These are phyloP conservation scores for Trichophyton simii DNA, from an alignment of 2,329 filamentous ascomycete species.

Conservation along the genomic window DNA sequence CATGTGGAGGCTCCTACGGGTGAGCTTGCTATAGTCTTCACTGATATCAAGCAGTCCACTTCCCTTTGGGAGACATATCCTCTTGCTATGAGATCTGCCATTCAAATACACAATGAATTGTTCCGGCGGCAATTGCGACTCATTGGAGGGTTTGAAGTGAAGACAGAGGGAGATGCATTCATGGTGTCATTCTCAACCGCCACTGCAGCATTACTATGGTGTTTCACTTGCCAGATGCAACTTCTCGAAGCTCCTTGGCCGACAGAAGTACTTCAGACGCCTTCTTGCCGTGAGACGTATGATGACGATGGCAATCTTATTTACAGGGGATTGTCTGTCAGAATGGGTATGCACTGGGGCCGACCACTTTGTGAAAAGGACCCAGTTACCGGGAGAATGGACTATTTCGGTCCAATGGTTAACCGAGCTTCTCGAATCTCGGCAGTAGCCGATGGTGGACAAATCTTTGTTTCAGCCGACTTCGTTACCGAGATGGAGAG, in stretches of 20 bases:
- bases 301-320: slow-evolving; percentile 82
- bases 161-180: slow-evolving; percentile 98
- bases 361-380: slow-evolving; percentile 89
- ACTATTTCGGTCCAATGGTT: slow-evolving; percentile 98
- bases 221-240: slow-evolving; percentile 80
- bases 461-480: slow-evolving; percentile 92
- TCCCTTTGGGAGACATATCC: slow-evolving; percentile 92
- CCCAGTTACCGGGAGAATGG: slow-evolving; percentile 94
- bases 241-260: slow-evolving; percentile 88
- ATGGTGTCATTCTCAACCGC: slow-evolving; percentile 98
- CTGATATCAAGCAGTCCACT: slow-evolving; percentile 97
- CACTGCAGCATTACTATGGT: slow-evolving; percentile 89
- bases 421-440: slow-evolving; percentile 93
- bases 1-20: slow-evolving; percentile 87
- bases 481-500: slow-evolving; percentile 94
- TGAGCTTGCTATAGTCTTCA: slow-evolving; percentile 88
- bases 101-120: slow-evolving; percentile 93
- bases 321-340: slow-evolving; percentile 84
- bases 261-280: slow-evolving; percentile 75
- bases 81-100: slow-evolving; percentile 88
- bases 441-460: slow-evolving; percentile 85
- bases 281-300: slow-evolving; percentile 67
- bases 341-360: slow-evolving; percentile 97
- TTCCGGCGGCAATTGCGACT: slow-evolving; percentile 87
- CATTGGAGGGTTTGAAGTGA: slow-evolving; percentile 95